These are phyloP conservation scores for Kodamaea sp. DNA, from an alignment of 1,139 yeast genomes.

Conservation along the genomic window DNA sequence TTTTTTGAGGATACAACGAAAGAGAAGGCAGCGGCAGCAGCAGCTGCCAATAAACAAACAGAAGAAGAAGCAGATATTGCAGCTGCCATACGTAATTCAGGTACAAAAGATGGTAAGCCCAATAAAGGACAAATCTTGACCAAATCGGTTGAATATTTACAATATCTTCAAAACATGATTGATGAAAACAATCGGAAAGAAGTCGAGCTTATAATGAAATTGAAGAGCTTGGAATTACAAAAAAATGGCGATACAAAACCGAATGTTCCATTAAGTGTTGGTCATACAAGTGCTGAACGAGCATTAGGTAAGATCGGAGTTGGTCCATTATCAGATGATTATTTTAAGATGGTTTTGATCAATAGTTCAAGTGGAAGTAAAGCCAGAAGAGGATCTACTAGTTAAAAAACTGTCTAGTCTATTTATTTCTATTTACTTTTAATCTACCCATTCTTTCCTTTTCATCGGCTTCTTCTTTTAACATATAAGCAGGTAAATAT, in stretches of 20 bases:
- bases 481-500: constrained; percentile 64
- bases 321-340: constrained; percentile 64
- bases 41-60: constrained; percentile 7
- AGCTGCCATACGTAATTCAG: constrained; percentile 47
- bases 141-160: constrained; percentile 81
- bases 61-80: constrained; percentile 23
- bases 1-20: constrained; percentile 38
- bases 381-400: constrained; percentile 12
- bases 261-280: constrained; percentile 42
- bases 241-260: constrained; percentile 19
- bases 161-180: constrained; percentile 66
- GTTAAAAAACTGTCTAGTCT: constrained; percentile 2
- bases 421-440: constrained; percentile 1
- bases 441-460: constrained; percentile 40
- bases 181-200: constrained; percentile 77
- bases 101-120: constrained; percentile 85
- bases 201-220: constrained; percentile 62
- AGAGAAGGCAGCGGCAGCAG: constrained; percentile 10
- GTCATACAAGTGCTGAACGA: constrained; percentile 75
- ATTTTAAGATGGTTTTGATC: constrained; percentile 36
- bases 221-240: constrained; percentile 51
- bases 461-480: constrained; percentile 58
- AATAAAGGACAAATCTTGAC: constrained; percentile 88
- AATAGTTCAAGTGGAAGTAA: constrained; percentile 24
- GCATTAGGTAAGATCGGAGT: constrained; percentile 78